Evolutionary conservation across 805 yeast species (phyloP), one percentile per base, ranked within the genome.

Genomic region (Saccharomycopsis javanensis): DNA sequence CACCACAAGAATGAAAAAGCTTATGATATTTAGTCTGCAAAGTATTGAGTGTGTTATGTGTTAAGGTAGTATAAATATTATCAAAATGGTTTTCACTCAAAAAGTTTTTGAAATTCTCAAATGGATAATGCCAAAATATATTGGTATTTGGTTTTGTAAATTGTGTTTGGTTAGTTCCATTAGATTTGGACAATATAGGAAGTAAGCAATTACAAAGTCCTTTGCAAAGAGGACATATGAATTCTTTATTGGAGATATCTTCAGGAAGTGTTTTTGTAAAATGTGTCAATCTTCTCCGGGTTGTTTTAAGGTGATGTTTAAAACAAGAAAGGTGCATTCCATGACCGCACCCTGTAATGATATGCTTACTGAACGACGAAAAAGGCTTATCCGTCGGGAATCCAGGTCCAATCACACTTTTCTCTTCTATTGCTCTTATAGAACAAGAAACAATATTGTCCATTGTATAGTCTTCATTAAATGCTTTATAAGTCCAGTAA

Each of bases 161-260:
- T 2, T 55, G 28, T 1, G n/a, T 8, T 11, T 57, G 25, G 11
- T 51, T 34, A n/a, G 4, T 15, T 20, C 54, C 42, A 53, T 60
- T 60, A 10, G 53, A 51, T 20, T 46, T 25, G 4, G 62, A 60
- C 13, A 60, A 23, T 13, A 60, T 52, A 3, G 98, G 99, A 48
- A 92, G 71, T 66, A 92, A 89, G 59, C 85, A 77, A 66, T 92
- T 92, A 66, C 86, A 86, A 50, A 92, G 74, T 0, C 96, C 85
- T 60, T 89, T 89, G 73, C 99, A 92, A 37, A 92, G 76, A 0
- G 98, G 98, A 66, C 99, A 92, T 27, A 88, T 71, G 62, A 88
- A 85, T 64, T 91, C 96, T 6, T 82, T 80, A 57, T 80, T 80
- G 30, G 82, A 82, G 11, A 76, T 70, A 61, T 86, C 82, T 61